phyloP scores from a whole-genome alignment of 805 yeast species.

The Yamadazyma kitorensis region DNA sequence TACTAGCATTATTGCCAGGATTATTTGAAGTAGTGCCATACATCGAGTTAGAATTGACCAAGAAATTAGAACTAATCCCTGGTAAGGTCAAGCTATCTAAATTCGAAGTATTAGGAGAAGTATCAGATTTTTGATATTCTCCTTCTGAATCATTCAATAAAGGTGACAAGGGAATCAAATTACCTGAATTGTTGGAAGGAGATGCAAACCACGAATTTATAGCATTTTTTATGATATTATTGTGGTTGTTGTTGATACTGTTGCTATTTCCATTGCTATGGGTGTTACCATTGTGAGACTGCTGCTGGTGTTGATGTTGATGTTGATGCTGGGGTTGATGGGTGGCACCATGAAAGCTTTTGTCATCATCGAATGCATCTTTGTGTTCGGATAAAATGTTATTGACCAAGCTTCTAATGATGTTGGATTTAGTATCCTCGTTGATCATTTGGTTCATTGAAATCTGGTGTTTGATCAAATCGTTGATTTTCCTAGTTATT shows the following conservation, averaged over 20 bases:
- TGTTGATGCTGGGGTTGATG: too few species aligned
- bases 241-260: too few species aligned
- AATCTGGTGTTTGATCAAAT: constrained; percentile 6
- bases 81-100: constrained; percentile 12
- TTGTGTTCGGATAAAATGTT: constrained; percentile 8
- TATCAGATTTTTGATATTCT: constrained; percentile 17
- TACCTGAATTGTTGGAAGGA: constrained; percentile 8
- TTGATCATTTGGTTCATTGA: constrained; percentile 4
- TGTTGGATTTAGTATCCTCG: constrained; percentile 9
- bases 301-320: too few species aligned
- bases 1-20: too few species aligned
- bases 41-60: not conserved
- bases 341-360: too few species aligned
- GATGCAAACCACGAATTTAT: constrained; percentile 10
- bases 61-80: constrained; percentile 8
- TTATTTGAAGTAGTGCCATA: not conserved
- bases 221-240: constrained; percentile 1
- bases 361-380: constrained; percentile 2
- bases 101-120: constrained; percentile 4
- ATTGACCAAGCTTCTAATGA: constrained; percentile 6
- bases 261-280: too few species aligned
- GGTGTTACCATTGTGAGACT: too few species aligned
- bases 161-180: constrained; percentile 30
- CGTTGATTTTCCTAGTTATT: constrained; percentile 7
- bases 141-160: constrained; percentile 24